Evolutionary conservation across 208 protist species (phyloP), one percentile per base, ranked within the genome.

Genomic region (Crithidia thermophila): DNA sequence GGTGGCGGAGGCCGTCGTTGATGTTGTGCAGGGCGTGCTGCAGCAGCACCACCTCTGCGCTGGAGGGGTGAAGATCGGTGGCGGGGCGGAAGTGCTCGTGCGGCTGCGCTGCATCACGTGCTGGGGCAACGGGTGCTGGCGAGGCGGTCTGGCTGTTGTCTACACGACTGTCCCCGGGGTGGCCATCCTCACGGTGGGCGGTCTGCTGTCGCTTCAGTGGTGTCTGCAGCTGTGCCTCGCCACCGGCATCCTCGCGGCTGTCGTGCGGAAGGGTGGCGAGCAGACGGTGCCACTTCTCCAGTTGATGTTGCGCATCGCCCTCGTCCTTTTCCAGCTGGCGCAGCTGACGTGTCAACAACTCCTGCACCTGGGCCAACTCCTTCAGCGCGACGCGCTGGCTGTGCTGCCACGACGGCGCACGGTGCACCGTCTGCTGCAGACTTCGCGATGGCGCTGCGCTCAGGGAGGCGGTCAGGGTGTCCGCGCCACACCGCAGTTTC

Each of bases 31-130:
- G 46, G n/a, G 69, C 69, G 57, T 75, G 61, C 39, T 75, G 69
- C 21, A 75, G 46, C n/a, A 75, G 62, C 7, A 66, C 30, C 18
- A 84, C 64, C 31, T 85, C 83, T 9, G 72, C 70, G 39, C 60
- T 68, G 34, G 79, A 81, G 8, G 72, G 59, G 52, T 78, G 83
- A 1, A 65, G 47, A n/a, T n/a, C n/a, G n/a, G n/a, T n/a, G 11
- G 59, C 21, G 2, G 67, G 30, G 20, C 42, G 33, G 3, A 33
- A 62, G 30, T 4, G 6, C 21, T 21, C 23, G 11, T 45, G 20
- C 14, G 4, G 8, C n/a, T 34, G 9, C 8, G 31, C 23, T 27
- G 39, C n/a, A 31, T 39, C 21, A 14, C 11, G 51, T 5, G 28
- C 42, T 5, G 51, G 18, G 18, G 51, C 5, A 16, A 31, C 3